Evolutionary conservation across 768 basidiomycete genomes (phyloP).

Genomic region (Termitomyces sp.): DNA sequence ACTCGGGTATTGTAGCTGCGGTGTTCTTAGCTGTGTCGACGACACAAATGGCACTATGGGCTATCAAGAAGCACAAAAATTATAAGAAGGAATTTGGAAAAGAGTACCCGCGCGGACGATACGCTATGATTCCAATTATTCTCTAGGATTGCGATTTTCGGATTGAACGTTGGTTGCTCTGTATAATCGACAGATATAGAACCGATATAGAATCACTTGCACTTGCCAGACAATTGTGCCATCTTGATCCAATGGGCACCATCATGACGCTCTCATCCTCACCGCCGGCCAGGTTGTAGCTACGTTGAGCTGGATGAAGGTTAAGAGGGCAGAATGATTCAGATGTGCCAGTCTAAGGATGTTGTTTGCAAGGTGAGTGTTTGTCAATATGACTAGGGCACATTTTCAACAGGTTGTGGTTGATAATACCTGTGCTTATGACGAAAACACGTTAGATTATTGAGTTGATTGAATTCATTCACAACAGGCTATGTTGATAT

Average conservation of each 20-base stretch:
- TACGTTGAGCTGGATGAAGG: background rate
- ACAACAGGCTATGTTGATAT: no score
- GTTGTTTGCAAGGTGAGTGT: no score
- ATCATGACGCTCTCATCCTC: background rate
- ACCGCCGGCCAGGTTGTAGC: background rate
- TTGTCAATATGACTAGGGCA: no score
- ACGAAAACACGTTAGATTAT: no score
- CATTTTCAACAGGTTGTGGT: no score
- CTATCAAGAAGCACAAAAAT: slow-evolving; percentile 79
- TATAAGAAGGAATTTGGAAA: slow-evolving; percentile 95
- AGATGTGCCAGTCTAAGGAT: no score
- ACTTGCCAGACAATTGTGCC: background rate
- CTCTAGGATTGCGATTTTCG: slow-evolving; percentile 27
- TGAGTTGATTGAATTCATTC: no score
- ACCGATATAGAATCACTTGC: background rate
- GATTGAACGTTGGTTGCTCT: background rate
- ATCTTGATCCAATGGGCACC: background rate
- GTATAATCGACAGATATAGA: background rate
- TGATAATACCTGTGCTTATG: no score
- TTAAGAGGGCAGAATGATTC: no score
- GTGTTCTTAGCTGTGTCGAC: slow-evolving; percentile 60
- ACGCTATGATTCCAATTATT: slow-evolving; percentile 76
- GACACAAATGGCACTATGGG: slow-evolving; percentile 81
- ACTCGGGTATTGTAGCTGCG: slow-evolving; percentile 35
- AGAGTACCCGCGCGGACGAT: slow-evolving; percentile 70